Conservation (phyloP, 345 rosid genomes). For the Excoecaria agallocha region DNA sequence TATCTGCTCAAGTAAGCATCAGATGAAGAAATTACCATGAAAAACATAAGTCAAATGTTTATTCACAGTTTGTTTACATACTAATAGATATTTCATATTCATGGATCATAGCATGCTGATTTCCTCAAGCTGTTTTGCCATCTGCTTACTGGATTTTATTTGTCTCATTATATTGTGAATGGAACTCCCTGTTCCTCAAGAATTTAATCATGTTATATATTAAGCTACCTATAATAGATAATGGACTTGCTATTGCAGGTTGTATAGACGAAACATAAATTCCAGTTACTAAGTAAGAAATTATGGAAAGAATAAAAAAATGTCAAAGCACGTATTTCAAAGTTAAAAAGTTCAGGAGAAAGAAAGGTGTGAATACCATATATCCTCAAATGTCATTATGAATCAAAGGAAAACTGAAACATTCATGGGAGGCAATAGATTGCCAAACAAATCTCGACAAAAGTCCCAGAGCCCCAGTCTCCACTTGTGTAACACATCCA, state of each 20-base stretch:
- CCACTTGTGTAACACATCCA: background rate
- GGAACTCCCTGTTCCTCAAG: background rate
- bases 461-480: background rate
- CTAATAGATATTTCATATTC: background rate
- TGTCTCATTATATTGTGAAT: background rate
- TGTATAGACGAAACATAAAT: background rate
- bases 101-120: background rate
- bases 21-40: too few species aligned
- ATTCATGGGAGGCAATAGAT: background rate
- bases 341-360: background rate
- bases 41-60: background rate
- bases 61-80: background rate
- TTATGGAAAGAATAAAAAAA: background rate
- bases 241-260: background rate
- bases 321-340: background rate
- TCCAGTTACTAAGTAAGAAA: background rate
- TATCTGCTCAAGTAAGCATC: conserved; percentile 6
- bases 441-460: background rate
- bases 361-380: background rate
- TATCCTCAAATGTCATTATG: background rate
- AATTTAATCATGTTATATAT: background rate
- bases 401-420: conserved; percentile 9
- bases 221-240: background rate
- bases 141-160: background rate
- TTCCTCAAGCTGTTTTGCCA: background rate